Conservation (phyloP, 345 rosid genomes). For the Microcos paniculata region DNA sequence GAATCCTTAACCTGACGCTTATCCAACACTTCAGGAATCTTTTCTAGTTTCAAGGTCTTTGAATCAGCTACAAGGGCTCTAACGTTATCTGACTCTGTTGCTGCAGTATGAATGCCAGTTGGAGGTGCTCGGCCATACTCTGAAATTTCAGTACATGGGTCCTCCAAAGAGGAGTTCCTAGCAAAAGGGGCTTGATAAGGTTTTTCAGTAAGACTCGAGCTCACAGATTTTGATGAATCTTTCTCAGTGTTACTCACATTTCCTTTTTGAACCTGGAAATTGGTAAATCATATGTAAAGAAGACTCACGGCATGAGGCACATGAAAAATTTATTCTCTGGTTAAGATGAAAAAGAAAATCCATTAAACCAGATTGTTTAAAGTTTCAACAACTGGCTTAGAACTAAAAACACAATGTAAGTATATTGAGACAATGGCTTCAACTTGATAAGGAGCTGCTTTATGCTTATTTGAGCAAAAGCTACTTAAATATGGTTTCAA, state of each 20-base stretch:
- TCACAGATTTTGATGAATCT: constrained; percentile 44
- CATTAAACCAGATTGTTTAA: constrained; percentile 3
- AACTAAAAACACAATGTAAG: background rate
- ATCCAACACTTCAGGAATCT: constrained; percentile 56
- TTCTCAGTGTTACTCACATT: constrained; percentile 33
- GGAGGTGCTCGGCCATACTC: constrained; percentile 61
- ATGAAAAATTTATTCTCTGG: background rate
- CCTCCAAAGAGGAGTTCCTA: constrained; percentile 74
- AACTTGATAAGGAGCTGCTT: background rate
- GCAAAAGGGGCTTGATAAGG: constrained; percentile 74
- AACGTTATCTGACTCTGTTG: constrained; percentile 32
- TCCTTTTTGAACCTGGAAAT: constrained; percentile 46
- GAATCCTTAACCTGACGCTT: constrained; percentile 65
- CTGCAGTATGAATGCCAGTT: constrained; percentile 33
- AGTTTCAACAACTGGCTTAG: background rate
- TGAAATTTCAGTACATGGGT: constrained; percentile 51
- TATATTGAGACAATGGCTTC: background rate
- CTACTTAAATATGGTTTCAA: background rate
- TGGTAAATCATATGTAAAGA: constrained; percentile 20
- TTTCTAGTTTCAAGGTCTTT: constrained; percentile 42
- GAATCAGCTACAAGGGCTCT: constrained; percentile 48
- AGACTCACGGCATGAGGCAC: background rate
- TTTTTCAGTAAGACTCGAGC: constrained; percentile 38
- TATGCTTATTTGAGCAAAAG: constrained; percentile 2
- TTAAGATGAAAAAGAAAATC: constrained; percentile 7